phyloP scores from a whole-genome alignment of 1,284 basidiomycete species.

The Ganoderma leucocontextum region DNA sequence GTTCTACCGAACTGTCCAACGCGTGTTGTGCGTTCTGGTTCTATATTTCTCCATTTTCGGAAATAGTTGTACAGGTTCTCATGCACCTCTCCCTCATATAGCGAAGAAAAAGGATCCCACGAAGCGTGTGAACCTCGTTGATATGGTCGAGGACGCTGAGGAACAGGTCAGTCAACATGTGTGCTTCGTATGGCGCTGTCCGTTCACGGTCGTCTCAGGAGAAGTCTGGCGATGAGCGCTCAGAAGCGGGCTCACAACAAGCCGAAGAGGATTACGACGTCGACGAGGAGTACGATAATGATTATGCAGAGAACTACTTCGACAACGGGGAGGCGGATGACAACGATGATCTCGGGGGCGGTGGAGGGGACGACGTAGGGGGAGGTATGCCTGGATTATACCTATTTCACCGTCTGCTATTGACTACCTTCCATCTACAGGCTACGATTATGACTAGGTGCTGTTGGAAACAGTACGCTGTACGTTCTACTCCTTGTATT shows the following conservation, averaged over 20 bases:
- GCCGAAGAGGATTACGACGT: constrained; percentile 80
- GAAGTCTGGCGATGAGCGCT: constrained; percentile 70
- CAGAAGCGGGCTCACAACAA: constrained; percentile 68
- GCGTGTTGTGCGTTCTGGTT: neutral
- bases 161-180: constrained; percentile 55
- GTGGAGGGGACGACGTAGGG: constrained; percentile 66
- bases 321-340: constrained; percentile 86
- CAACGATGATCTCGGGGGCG: constrained; percentile 75
- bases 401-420: constrained; percentile 2
- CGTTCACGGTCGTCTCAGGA: constrained; percentile 50
- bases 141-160: constrained; percentile 68
- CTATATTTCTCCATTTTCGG: neutral
- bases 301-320: constrained; percentile 87
- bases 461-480: neutral
- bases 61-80: neutral
- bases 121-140: constrained; percentile 67
- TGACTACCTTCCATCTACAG: constrained; percentile 24
- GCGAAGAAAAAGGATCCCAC: constrained; percentile 48
- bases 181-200: constrained; percentile 9
- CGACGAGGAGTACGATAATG: constrained; percentile 86
- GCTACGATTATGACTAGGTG: constrained; percentile 42
- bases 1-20: neutral
- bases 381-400: constrained; percentile 46
- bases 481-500: constrained; percentile 4
- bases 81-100: constrained; percentile 27